These are phyloP conservation scores for Trematosphaeria pertusa DNA, from an alignment of 2,329 filamentous ascomycete genomes.

Conservation along the genomic window DNA sequence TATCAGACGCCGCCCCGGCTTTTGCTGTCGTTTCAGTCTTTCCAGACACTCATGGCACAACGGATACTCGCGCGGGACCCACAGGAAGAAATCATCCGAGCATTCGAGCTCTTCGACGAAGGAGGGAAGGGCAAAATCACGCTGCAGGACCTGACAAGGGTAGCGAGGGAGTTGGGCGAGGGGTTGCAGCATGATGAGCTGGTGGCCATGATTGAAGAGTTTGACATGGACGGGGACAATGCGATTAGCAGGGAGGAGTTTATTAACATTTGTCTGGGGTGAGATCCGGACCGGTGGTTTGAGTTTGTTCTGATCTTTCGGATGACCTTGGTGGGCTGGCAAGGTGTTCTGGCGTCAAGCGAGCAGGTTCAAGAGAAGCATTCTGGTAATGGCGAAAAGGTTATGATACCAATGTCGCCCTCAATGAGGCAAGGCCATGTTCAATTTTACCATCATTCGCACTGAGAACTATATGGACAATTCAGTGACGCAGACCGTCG, in stretches of 20 bases:
- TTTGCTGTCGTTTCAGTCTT: conserved; percentile 73
- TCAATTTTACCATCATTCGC: conserved; percentile 20
- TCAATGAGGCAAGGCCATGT: background rate
- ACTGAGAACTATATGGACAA: conserved; percentile 46
- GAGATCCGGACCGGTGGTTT: too few relatives aligned
- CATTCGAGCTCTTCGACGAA: conserved; percentile 92
- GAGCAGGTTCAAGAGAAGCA: too few relatives aligned
- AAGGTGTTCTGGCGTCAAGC: too few relatives aligned
- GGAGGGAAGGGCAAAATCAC: conserved; percentile 92
- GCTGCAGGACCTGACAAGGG: conserved; percentile 82
- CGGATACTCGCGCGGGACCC: conserved; percentile 85
- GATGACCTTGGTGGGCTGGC: too few relatives aligned
- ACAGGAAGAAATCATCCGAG: conserved; percentile 86
- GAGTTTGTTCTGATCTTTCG: too few relatives aligned
- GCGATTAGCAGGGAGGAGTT: conserved; percentile 71
- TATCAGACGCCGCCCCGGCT: conserved; percentile 59
- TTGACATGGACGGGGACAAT: conserved; percentile 92
- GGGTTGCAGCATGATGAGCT: conserved; percentile 92
- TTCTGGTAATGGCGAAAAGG: background rate
- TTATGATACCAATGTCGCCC: background rate
- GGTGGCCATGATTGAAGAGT: conserved; percentile 95
- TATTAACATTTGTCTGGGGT: conserved; percentile 68
- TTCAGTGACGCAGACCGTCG: conserved; percentile 29
- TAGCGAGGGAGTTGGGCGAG: conserved; percentile 90
- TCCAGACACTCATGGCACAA: conserved; percentile 76